phyloP scores from a whole-genome alignment of 495 filamentous ascomycete genomes.

The Corynascus novoguineensis region DNA sequence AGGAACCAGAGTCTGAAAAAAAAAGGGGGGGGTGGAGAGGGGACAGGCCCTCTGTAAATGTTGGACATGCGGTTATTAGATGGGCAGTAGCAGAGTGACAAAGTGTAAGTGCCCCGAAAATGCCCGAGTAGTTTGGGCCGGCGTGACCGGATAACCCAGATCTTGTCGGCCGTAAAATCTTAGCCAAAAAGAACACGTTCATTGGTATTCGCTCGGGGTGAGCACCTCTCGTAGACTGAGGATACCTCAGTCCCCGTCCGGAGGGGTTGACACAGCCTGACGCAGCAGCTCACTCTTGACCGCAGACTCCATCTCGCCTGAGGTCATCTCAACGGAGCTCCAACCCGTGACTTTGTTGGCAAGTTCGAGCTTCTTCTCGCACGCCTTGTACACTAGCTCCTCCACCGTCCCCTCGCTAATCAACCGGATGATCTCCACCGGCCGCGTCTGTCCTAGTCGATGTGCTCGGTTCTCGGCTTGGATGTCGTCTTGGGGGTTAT shows the following conservation, averaged over 20 bases:
- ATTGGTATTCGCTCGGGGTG: too few relatives aligned
- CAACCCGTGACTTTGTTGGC: conserved; percentile 66
- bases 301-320: conserved; percentile 28
- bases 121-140: too few relatives aligned
- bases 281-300: conserved; percentile 23
- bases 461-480: conserved; percentile 97
- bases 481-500: conserved; percentile 94
- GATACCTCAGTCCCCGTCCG: conserved; percentile 1
- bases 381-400: conserved; percentile 83
- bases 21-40: too few relatives aligned
- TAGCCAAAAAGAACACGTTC: too few relatives aligned
- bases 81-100: too few relatives aligned
- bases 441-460: conserved; percentile 81
- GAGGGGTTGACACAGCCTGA: conserved; percentile 9
- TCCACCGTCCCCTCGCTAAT: conserved; percentile 83
- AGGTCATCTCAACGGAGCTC: conserved; percentile 26
- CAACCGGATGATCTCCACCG: conserved; percentile 78
- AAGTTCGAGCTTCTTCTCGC: conserved; percentile 86
- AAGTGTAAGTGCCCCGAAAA: too few relatives aligned
- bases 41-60: too few relatives aligned
- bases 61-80: too few relatives aligned
- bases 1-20: too few relatives aligned
- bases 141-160: too few relatives aligned
- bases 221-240: too few relatives aligned
- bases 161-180: too few relatives aligned